Evolutionary conservation across 2,329 filamentous ascomycete species (phyloP).

Genomic region (Zymoseptoria pseudotritici): DNA sequence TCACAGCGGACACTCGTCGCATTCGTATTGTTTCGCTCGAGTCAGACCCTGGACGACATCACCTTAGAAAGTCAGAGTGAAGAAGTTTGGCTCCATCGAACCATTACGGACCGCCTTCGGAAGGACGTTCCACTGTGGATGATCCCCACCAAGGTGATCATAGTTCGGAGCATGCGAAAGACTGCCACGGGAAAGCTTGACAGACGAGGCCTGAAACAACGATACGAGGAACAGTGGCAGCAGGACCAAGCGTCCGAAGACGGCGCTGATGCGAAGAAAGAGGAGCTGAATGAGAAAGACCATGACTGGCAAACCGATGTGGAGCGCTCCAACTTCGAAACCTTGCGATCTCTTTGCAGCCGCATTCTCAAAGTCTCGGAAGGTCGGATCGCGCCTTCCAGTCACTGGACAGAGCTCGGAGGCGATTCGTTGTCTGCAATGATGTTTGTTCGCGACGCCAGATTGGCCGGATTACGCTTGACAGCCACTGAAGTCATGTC

Average conservation of each 20-base stretch:
- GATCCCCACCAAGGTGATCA: not conserved
- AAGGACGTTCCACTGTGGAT: not conserved
- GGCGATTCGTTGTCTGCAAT: not conserved
- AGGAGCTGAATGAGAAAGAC: not conserved
- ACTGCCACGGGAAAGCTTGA: constrained; percentile 1
- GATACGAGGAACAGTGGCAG: not conserved
- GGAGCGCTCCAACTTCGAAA: not conserved
- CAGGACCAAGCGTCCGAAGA: not conserved
- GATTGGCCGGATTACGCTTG: not conserved
- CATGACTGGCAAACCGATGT: not conserved
- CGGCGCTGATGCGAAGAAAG: not conserved
- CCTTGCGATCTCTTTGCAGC: not conserved
- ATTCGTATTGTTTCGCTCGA: not conserved
- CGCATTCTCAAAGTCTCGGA: not conserved
- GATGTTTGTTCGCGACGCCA: not conserved
- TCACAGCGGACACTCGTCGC: not conserved
- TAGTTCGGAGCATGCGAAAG: not conserved
- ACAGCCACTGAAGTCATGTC: constrained; percentile 1
- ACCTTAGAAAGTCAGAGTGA: not conserved
- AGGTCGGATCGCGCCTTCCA: not conserved
- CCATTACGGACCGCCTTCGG: not conserved
- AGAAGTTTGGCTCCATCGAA: not conserved
- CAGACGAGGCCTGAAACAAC: not conserved
- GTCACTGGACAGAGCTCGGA: not conserved
- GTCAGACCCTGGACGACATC: not conserved